phyloP scores from a whole-genome alignment of 2,329 filamentous ascomycete species.

The Chaetoscypha palmicola region DNA sequence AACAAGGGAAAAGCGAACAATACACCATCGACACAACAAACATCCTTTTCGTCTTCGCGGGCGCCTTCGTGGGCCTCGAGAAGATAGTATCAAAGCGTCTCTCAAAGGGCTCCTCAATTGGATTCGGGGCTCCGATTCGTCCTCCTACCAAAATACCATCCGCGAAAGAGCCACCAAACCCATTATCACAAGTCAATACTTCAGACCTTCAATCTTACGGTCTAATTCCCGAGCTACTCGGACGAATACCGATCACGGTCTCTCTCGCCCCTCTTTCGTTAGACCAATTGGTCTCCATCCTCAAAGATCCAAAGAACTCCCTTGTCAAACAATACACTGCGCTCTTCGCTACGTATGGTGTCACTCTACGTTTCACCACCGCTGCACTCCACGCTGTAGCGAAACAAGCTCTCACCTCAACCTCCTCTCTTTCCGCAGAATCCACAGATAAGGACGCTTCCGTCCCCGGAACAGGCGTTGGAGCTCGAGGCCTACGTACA shows the following conservation, averaged over 20 bases:
- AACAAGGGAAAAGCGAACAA: slow-evolving; percentile 35
- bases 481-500: slow-evolving; percentile 70
- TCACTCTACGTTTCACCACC: slow-evolving; percentile 75
- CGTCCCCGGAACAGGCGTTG: slow-evolving; percentile 61
- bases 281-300: slow-evolving; percentile 68
- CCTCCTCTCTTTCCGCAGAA: neutral
- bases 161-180: slow-evolving; percentile 25
- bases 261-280: slow-evolving; percentile 70
- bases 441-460: neutral
- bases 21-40: slow-evolving; percentile 86
- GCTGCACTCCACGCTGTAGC: slow-evolving; percentile 77
- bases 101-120: slow-evolving; percentile 73
- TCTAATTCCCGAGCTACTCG: slow-evolving; percentile 91
- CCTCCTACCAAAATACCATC: slow-evolving; percentile 49
- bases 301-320: slow-evolving; percentile 87
- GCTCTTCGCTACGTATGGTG: slow-evolving; percentile 68
- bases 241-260: slow-evolving; percentile 86
- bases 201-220: slow-evolving; percentile 77
- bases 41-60: slow-evolving; percentile 94
- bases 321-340: slow-evolving; percentile 83
- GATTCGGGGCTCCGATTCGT: slow-evolving; percentile 75
- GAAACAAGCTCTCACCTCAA: slow-evolving; percentile 32
- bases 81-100: slow-evolving; percentile 84
- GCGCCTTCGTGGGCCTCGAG: slow-evolving; percentile 88
- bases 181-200: slow-evolving; percentile 66